Evolutionary conservation across 345 rosid species (phyloP).

Genomic region (Bruguiera gymnorhiza): DNA sequence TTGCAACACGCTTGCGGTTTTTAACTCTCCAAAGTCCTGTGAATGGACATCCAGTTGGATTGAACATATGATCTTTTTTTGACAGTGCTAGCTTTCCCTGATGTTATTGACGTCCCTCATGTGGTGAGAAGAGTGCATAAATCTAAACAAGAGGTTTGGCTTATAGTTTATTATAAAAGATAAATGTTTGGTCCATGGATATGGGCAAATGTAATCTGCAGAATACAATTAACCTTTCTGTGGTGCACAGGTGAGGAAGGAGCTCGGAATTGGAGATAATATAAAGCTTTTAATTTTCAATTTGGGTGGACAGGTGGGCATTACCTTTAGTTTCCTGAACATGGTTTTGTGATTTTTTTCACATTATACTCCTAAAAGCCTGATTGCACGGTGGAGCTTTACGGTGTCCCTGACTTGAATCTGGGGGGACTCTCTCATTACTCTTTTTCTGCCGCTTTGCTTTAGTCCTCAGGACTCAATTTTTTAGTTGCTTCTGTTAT

Average conservation of each 20-base stretch:
- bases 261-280: conserved; percentile 71
- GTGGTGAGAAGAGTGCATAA: conserved; percentile 93
- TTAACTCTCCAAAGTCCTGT: background rate
- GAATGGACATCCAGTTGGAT: background rate
- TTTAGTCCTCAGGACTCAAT: too few relatives aligned
- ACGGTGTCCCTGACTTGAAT: too few relatives aligned
- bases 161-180: too few relatives aligned
- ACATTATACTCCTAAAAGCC: background rate
- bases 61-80: background rate
- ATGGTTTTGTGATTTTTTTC: background rate
- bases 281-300: conserved; percentile 88
- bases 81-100: conserved; percentile 97
- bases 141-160: conserved; percentile 78
- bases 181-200: too few relatives aligned
- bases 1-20: background rate
- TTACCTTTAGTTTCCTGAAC: background rate
- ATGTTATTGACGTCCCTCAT: conserved; percentile 87
- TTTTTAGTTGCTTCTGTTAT: too few relatives aligned
- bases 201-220: too few relatives aligned
- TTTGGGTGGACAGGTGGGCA: conserved; percentile 90
- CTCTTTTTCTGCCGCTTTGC: too few relatives aligned
- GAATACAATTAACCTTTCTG: too few relatives aligned
- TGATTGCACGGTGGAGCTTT: too few relatives aligned
- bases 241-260: conserved; percentile 62
- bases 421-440: too few relatives aligned